phyloP scores from a whole-genome alignment of 495 filamentous ascomycete genomes.

The Neurospora cerealis region DNA sequence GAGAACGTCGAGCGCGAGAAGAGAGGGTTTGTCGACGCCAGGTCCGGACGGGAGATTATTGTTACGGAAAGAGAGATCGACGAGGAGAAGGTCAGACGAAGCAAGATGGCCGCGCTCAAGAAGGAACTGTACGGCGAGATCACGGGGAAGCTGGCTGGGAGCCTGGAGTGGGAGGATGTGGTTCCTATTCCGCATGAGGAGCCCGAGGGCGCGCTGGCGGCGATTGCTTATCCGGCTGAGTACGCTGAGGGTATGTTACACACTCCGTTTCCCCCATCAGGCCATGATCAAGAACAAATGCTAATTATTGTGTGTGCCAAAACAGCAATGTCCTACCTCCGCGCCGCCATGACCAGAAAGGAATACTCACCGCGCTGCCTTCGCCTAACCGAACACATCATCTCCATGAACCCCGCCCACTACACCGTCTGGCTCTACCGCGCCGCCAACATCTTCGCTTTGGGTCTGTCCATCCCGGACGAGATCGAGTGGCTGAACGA shows the following conservation, averaged over 20 bases:
- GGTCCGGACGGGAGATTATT: conserved; percentile 13
- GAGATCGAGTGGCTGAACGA: conserved; percentile 81
- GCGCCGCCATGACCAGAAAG: conserved; percentile 82
- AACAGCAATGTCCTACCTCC: conserved; percentile 66
- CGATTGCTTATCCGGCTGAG: conserved; percentile 76
- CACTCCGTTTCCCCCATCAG: not conserved
- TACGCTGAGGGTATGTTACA: conserved; percentile 68
- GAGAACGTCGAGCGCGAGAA: conserved; percentile 15
- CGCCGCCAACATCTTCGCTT: conserved; percentile 58
- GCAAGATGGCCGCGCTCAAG: conserved; percentile 33
- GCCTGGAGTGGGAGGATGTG: conserved; percentile 77
- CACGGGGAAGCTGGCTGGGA: conserved; percentile 45
- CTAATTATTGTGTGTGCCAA: no score
- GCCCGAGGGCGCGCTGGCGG: conserved; percentile 67
- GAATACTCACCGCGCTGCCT: conserved; percentile 74
- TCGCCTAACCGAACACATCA: conserved; percentile 78
- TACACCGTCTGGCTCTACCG: conserved; percentile 99
- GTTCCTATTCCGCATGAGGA: conserved; percentile 77
- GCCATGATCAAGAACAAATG: not conserved
- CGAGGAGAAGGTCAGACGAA: conserved; percentile 32
- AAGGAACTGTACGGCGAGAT: conserved; percentile 34
- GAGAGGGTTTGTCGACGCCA: conserved; percentile 1
- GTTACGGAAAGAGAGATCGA: conserved; percentile 30
- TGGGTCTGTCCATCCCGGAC: conserved; percentile 54
- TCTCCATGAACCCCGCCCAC: conserved; percentile 86